Evolutionary conservation across 305 asterid genomes (phyloP), one percentile per base, ranked within the genome.

Genomic region (Fraxinus velutina): DNA sequence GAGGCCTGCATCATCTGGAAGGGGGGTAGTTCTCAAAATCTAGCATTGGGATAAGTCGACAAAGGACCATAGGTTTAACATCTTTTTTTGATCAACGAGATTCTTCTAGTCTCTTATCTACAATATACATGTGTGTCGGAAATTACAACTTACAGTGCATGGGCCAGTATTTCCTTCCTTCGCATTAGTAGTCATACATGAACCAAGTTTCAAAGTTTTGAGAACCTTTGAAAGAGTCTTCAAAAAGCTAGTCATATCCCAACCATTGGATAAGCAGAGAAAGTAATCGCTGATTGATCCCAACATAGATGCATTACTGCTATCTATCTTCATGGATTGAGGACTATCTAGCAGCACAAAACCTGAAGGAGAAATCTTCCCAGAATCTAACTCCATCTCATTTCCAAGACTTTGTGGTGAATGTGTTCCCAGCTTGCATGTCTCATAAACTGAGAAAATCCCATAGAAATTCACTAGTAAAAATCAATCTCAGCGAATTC

Each of bases 261-360:
- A 94, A 77, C 98, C 99, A 92, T 94, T 96, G n/a, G 98, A 96
- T 66, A 96, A 92, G 86, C 93, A 92, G 84, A 96, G 98, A 83
- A 96, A 96, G 88, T 92, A 96, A 89, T 96, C 99, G 87, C 99
- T 94, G 89, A 96, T 90, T 13, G 98, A 96, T 88, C 98, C 99
- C 92, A 96, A 80, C 92, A 93, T 90, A 80, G 99, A 94, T 85
- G 98, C 96, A 86, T 90, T 93, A 78, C 89, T 92, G 86, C 96
- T 92, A 79, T 96, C 99, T 81, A 94, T 96, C 91, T 94, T 96
- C 99, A 96, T 93, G 74, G 98, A 96, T 83, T 94, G 99, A 64
- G 99, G 99, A 87, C 98, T 89, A 88, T 96, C 98, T 75, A 94
- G 98, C 21, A 93, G 89, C 80, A 92, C 97, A 89, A 96, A 94